These are phyloP conservation scores for Tetrapisispora nanseiensis DNA, from an alignment of 805 yeast species.

Conservation along the genomic window DNA sequence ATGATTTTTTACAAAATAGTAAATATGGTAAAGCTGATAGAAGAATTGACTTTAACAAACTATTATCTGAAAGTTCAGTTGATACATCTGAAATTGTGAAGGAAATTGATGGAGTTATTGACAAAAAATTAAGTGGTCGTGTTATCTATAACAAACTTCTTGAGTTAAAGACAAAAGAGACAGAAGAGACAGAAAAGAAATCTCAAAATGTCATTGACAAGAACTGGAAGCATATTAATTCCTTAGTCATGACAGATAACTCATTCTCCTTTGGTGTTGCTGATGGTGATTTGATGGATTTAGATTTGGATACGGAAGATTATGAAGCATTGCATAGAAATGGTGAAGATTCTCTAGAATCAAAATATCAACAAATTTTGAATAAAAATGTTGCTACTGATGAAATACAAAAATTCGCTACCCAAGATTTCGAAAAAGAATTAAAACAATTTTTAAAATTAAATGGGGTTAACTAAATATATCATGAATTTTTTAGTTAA, in stretches of 20 bases:
- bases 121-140: conserved; percentile 30
- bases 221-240: conserved; percentile 37
- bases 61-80: conserved; percentile 15
- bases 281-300: conserved; percentile 40
- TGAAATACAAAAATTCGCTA: conserved; percentile 21
- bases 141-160: conserved; percentile 22
- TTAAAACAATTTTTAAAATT: conserved; percentile 1
- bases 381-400: conserved; percentile 11
- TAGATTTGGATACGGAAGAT: conserved; percentile 28
- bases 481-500: neutral
- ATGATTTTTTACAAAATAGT: conserved; percentile 55
- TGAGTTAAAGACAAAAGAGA: conserved; percentile 17
- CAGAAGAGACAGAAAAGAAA: conserved; percentile 10
- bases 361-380: conserved; percentile 23
- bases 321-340: conserved; percentile 15
- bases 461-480: neutral
- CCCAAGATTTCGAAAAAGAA: conserved; percentile 2
- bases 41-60: conserved; percentile 36
- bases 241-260: conserved; percentile 33
- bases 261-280: conserved; percentile 40
- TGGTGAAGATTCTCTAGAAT: conserved; percentile 21
- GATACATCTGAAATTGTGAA: conserved; percentile 24
- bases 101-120: conserved; percentile 34
- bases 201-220: conserved; percentile 17
- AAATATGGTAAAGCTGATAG: conserved; percentile 34